Evolutionary conservation across 2,329 filamentous ascomycete genomes (phyloP), one percentile per base, ranked within the genome.

Genomic region (Fusarium anthophilum): DNA sequence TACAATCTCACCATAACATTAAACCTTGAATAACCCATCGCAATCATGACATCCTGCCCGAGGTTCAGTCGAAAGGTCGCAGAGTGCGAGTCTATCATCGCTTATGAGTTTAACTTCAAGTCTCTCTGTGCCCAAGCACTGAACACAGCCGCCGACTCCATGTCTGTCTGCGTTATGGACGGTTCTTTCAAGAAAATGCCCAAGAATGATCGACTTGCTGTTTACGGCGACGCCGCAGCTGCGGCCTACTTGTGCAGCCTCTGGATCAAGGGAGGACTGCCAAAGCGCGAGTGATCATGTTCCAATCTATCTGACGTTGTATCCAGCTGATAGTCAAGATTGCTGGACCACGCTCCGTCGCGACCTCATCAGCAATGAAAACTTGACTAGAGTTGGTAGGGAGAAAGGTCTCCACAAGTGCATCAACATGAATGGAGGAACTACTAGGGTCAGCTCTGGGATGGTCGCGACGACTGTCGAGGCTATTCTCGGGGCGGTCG

Each of bases 301-400:
- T 18, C 6, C 3, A 2, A 15, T 7, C 8, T 4, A 15, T 8
- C 6, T 20, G 4, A 9, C 2, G 2, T 22, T 18, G 6, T 7
- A 18, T 30, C 9, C 2, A 8, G 38, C 38, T 44, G 22, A 44
- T 1, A 2, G 0, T 0, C 2, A 41, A 60, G 57, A 54, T 32
- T 53, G 35, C 35, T 60, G 45, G 57, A 54, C 45, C 8, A 41
- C 37, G 2, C n/a, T 60, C 7, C 22, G 37, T 2, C 10, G 28
- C 10, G 45, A 54, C 1, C 22, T 41, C 2, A 38, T 43, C 8
- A 39, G 57, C 6, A 60, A 60, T 3, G 28, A 22, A 1, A 26
- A n/a, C 22, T 6, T 61, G 0, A 6, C n/a, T 11, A 8, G 3
- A 6, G 45, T 54, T 11, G 26, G 57, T 0, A n/a, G 4, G 28